Conservation (phyloP, 2,329 filamentous ascomycete species). For the Thelonectria discophora region DNA sequence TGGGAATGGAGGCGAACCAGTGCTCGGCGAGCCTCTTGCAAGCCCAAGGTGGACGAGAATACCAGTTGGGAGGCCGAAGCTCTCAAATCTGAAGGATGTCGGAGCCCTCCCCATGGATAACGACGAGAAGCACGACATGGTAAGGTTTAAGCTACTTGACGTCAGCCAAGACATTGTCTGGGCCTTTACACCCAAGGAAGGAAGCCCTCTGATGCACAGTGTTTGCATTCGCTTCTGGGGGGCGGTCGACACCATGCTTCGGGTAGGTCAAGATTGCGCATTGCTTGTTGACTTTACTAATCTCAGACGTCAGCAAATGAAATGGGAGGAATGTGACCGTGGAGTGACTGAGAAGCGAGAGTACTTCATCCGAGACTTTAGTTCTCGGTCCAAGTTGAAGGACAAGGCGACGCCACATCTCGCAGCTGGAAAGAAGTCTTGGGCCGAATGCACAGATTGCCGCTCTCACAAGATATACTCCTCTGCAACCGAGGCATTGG, state of each 20-base stretch:
- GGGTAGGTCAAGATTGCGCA: conserved; percentile 16
- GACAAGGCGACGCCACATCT: background rate
- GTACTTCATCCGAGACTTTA: background rate
- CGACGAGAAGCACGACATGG: background rate
- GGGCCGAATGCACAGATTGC: background rate
- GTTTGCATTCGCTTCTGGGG: conserved; percentile 34
- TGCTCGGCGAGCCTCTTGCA: no score
- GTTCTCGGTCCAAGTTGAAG: background rate
- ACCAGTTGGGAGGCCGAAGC: no score
- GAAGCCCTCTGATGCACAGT: conserved; percentile 18
- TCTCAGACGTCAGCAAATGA: background rate
- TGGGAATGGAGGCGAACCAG: no score
- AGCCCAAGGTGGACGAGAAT: no score
- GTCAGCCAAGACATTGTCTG: conserved; percentile 12
- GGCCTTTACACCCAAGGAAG: conserved; percentile 13
- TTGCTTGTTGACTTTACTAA: background rate
- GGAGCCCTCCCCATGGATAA: no score
- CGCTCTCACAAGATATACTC: background rate
- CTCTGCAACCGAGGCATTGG: background rate
- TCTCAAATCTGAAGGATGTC: no score
- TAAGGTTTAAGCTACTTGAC: background rate
- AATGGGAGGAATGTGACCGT: conserved; percentile 2
- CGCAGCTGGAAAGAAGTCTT: background rate
- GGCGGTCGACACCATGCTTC: conserved; percentile 28
- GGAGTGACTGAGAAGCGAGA: background rate